A percentile compares a stretch with the other conserved stretches of the same genome.
Conservation (phyloP, 2,329 filamentous ascomycete genomes). For the Ophioceras dolichostomum region DNA sequence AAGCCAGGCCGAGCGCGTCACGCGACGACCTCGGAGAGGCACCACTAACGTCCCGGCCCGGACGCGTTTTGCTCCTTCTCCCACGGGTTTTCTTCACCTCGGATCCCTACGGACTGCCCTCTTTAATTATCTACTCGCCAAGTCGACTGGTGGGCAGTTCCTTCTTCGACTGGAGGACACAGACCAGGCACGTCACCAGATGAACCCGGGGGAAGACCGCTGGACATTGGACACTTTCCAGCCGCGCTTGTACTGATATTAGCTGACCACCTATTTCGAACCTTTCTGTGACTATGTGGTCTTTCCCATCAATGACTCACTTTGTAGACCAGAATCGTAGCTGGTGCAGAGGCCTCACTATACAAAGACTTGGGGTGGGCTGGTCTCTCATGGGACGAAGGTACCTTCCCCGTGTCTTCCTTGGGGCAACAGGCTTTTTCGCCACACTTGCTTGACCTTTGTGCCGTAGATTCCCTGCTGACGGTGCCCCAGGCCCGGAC, state of each 20-base stretch:
- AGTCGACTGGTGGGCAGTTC: constrained; percentile 79
- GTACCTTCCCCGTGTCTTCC: no score
- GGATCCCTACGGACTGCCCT: constrained; percentile 85
- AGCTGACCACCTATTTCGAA: no score
- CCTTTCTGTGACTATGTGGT: no score
- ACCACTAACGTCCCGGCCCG: constrained; percentile 49
- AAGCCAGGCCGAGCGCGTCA: no score
- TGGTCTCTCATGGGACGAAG: constrained; percentile 88
- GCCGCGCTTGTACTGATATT: no score
- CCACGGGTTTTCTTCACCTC: constrained; percentile 85
- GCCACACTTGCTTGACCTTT: constrained; percentile 8
- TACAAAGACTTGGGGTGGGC: constrained; percentile 79
- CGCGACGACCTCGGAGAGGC: constrained; percentile 6
- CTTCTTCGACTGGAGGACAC: constrained; percentile 89
- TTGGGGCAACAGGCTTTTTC: no score
- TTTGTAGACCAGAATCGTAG: constrained; percentile 64
- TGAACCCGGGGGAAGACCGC: no score
- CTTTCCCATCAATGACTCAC: no score
- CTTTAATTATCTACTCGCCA: constrained; percentile 91
- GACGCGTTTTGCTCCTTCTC: constrained; percentile 89
- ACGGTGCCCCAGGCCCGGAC: constrained; percentile 48
- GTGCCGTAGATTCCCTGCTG: no score
- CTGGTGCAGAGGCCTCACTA: constrained; percentile 65
- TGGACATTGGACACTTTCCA: no score
- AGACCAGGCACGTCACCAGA: constrained; percentile 76